Conservation (phyloP, 495 filamentous ascomycete genomes). For the Cenococcum geophilum region DNA sequence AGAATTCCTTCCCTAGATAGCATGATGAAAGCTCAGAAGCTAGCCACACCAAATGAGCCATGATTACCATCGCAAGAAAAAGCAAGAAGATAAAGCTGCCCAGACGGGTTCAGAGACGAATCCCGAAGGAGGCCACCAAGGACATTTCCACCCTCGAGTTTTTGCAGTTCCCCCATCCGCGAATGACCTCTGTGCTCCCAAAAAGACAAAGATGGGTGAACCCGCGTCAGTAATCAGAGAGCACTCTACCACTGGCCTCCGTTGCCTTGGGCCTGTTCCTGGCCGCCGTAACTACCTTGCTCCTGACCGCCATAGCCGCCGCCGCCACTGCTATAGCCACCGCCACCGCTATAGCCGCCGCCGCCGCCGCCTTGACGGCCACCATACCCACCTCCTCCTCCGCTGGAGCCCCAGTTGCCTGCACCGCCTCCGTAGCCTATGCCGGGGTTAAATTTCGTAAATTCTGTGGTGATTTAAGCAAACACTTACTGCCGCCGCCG, state of each 20-base stretch:
- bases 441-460: not conserved
- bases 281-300: conserved; percentile 11
- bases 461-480: not conserved
- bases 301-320: conserved; percentile 18
- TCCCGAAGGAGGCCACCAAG: conserved; percentile 1
- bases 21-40: conserved; percentile 1
- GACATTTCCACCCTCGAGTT: conserved; percentile 5
- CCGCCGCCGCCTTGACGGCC: conserved; percentile 28
- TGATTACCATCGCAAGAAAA: conserved; percentile 8
- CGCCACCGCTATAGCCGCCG: conserved; percentile 26
- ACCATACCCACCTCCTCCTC: conserved; percentile 35
- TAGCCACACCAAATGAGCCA: not conserved
- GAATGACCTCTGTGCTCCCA: conserved; percentile 8
- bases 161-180: conserved; percentile 2
- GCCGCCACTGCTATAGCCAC: conserved; percentile 20
- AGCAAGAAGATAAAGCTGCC: conserved; percentile 5
- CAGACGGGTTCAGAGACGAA: conserved; percentile 7
- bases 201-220: conserved; percentile 6
- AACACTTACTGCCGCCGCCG: conserved; percentile 16
- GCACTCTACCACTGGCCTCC: conserved; percentile 14
- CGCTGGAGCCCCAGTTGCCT: conserved; percentile 36
- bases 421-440: conserved; percentile 49
- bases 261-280: conserved; percentile 17
- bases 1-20: conserved; percentile 8
- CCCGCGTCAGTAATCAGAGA: conserved; percentile 2